Percentiles rank a stretch among this genome's conserved stretches.
Conservation (phyloP, 2,329 filamentous ascomycete genomes). For the Aspergillus niger region DNA sequence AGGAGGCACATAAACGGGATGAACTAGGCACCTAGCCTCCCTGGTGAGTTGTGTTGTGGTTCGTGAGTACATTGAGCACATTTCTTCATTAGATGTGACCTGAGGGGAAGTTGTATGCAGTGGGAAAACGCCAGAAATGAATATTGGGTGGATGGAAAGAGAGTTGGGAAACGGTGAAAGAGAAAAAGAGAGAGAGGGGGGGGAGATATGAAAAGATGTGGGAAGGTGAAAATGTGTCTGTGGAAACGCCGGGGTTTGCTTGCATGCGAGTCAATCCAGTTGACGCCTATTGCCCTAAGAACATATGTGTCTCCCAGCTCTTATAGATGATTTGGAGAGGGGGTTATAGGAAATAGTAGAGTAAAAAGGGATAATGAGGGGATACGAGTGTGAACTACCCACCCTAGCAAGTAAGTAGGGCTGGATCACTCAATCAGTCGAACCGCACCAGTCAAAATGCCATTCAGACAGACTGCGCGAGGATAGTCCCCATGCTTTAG, state of each 20-base stretch:
- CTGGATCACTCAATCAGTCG: slow-evolving; percentile 12
- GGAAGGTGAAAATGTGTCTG: no score
- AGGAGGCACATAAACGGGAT: no score
- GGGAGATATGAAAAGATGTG: neutral
- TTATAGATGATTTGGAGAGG: no score
- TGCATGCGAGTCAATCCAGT: no score
- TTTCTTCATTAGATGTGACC: neutral
- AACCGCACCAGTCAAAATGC: slow-evolving; percentile 29
- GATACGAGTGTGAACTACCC: neutral
- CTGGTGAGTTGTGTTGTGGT: neutral
- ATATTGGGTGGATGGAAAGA: neutral
- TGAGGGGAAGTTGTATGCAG: neutral
- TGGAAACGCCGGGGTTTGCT: no score
- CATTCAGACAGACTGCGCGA: slow-evolving; percentile 35
- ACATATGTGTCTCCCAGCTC: no score
- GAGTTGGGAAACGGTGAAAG: neutral
- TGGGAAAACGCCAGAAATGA: neutral
- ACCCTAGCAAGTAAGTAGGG: neutral
- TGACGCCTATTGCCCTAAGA: no score
- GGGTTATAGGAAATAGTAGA: neutral
- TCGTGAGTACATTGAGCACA: neutral
- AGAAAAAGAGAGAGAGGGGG: neutral
- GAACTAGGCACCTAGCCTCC: no score
- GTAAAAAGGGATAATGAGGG: neutral
- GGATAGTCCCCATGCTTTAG: slow-evolving; percentile 44